Evolutionary conservation across 768 basidiomycete species (phyloP).

Genomic region (Termitomyces sp.): DNA sequence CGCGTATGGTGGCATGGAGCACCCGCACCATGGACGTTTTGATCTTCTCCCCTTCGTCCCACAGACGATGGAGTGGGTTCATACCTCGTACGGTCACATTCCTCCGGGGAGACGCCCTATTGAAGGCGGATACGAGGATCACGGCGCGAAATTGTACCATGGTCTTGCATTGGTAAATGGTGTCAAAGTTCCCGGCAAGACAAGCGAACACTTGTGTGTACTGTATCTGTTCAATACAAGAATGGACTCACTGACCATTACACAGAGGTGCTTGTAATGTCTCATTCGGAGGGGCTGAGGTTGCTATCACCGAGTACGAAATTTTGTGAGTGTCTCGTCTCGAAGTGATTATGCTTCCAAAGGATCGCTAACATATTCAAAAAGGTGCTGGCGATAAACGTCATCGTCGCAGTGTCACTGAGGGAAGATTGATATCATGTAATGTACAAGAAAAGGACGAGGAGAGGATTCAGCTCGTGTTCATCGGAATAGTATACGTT

Average conservation of each 20-base stretch:
- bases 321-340: slow-evolving; percentile 35
- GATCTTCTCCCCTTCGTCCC: slow-evolving; percentile 71
- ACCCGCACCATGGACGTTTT: slow-evolving; percentile 58
- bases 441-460: slow-evolving; percentile 2
- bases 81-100: slow-evolving; percentile 52
- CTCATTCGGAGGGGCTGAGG: slow-evolving; percentile 41
- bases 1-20: slow-evolving; percentile 59
- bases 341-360: not conserved
- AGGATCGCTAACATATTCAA: not conserved
- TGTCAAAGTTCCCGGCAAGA: slow-evolving; percentile 67
- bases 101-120: slow-evolving; percentile 55
- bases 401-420: not conserved
- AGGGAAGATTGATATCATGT: slow-evolving; percentile 1
- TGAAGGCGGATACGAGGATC: slow-evolving; percentile 73
- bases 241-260: slow-evolving; percentile 4
- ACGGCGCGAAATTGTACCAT: slow-evolving; percentile 64
- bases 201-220: slow-evolving; percentile 62
- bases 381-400: slow-evolving; percentile 33
- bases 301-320: slow-evolving; percentile 36
- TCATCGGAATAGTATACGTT: not conserved
- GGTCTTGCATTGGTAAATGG: slow-evolving; percentile 49
- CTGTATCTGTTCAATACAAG: not conserved
- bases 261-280: slow-evolving; percentile 38
- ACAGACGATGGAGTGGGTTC: slow-evolving; percentile 72
- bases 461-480: not conserved